A percentile compares a stretch with the other conserved stretches of the same genome.
Conservation (phyloP, 2,329 filamentous ascomycete species). For the Arthrobotrys sphaeroides region DNA sequence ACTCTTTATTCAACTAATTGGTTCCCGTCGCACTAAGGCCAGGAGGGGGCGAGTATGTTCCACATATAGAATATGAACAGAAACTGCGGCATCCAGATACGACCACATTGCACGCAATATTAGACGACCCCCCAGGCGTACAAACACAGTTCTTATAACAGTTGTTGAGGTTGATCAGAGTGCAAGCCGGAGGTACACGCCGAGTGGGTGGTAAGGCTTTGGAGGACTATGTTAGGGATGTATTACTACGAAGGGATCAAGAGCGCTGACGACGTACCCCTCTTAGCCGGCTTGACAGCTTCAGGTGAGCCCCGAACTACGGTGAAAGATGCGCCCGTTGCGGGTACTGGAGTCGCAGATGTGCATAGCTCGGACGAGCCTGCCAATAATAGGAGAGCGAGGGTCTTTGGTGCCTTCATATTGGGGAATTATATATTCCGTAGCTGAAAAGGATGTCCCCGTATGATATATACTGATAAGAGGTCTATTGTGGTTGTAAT, state of each 20-base stretch:
- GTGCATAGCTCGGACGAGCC: background rate
- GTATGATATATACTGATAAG: too few species aligned
- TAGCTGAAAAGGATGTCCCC: too few species aligned
- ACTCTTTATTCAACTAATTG: background rate
- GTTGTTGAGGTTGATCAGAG: background rate
- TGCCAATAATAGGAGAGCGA: background rate
- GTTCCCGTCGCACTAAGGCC: background rate
- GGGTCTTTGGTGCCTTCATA: background rate
- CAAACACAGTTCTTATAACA: conserved; percentile 38
- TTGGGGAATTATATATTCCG: background rate
- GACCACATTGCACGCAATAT: background rate
- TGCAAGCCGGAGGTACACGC: conserved; percentile 11
- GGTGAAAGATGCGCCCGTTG: background rate
- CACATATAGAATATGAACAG: conserved; percentile 21
- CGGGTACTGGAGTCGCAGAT: background rate
- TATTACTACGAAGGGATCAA: too few species aligned
- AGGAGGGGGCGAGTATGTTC: conserved; percentile 4
- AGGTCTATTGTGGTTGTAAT: too few species aligned
- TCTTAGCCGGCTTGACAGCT: background rate
- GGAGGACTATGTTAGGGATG: background rate
- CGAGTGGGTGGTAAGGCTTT: background rate
- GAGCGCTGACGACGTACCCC: background rate
- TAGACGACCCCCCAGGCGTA: too few species aligned
- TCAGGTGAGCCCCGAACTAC: background rate
- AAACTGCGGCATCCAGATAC: conserved; percentile 23